Base-by-base conservation (phyloP, 108 stramenopile genomes). In the Pinguiococcus pyrenoidosus region DNA sequence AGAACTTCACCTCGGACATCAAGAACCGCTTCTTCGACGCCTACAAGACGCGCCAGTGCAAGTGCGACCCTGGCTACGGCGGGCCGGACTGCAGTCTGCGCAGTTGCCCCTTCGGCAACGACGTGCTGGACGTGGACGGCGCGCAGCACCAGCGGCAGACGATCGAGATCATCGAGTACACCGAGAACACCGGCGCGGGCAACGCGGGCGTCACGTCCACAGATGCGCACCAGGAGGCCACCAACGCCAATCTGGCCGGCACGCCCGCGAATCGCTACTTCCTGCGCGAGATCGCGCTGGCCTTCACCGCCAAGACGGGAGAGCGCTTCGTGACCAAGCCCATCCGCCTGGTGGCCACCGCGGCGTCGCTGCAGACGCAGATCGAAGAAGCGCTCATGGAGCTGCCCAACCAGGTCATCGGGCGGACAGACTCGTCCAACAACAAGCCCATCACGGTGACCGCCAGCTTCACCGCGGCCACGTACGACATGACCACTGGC, bases 61-160 rank as follows among this genome's bases (percentile, higher is more conserved):
- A 57, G 60, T 76, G 72, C 40, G 81, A 79, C 40, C 59, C 79
- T 14, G 81, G 72, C 27, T 84, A 64, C 68, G 63, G 47, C 25
- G 82, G 71, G 28, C 74, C 71, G 37, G 85, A 86, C 58, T 86
- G 85, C 72, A 73, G 71, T 10, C 45, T 67, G 43, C 59, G 84
- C 51, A 76, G 77, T 32, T 86, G 84, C 62, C 84, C 82, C 1
- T 37, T 33, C 26, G 84, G 81, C 32, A 58, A 46, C 21, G 64
- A 66, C 28, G 64, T 66, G 10, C 54, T 62, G 64, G 60, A 42
- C n/a, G n/a, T 51, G n/a, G n/a, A n/a, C n/a, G n/a, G n/a, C n/a
- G n/a, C n/a, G n/a, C n/a, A 8, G 6, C 6, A 30, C 7, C 30
- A 30, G 8, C 6, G 4, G 30, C 30, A 30, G 8, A 30, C 6